Evolutionary conservation across 495 filamentous ascomycete species (phyloP).

Genomic region (Thozetella sp.): DNA sequence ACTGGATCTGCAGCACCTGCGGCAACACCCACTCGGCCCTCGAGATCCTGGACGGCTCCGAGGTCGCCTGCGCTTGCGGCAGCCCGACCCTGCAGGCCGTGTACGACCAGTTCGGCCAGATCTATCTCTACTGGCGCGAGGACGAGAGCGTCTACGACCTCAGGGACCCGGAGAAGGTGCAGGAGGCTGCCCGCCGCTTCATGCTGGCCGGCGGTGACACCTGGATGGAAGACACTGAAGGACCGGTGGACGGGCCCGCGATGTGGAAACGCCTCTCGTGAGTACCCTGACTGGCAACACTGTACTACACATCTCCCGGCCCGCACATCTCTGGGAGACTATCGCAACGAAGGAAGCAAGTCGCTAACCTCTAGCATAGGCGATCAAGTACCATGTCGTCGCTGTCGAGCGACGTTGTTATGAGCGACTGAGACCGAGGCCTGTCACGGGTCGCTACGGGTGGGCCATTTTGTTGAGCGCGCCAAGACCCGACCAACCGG

Average conservation of each 20-base stretch:
- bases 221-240: conserved; percentile 11
- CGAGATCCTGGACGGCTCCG: conserved; percentile 13
- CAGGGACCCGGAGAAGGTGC: conserved; percentile 18
- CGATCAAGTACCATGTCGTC: not conserved
- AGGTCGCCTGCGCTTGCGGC: conserved; percentile 16
- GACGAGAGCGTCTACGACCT: conserved; percentile 27
- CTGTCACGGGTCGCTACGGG: not conserved
- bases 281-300: too few species aligned
- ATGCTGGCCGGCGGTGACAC: conserved; percentile 20
- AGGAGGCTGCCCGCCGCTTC: conserved; percentile 25
- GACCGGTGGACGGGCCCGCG: conserved; percentile 3
- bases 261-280: conserved; percentile 24
- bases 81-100: conserved; percentile 24
- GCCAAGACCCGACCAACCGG: not conserved
- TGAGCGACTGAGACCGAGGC: not conserved
- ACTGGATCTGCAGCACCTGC: conserved; percentile 30
- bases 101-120: conserved; percentile 32
- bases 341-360: too few species aligned
- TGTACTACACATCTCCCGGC: too few species aligned
- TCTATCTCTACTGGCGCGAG: conserved; percentile 29
- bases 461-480: not conserved
- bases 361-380: not conserved
- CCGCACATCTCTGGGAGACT: not conserved
- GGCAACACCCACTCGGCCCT: conserved; percentile 14
- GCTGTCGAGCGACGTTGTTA: not conserved